A percentile compares a stretch with the other conserved stretches of the same genome.
phyloP scores from a whole-genome alignment of 164 flowering plant genomes.

The Nymphaea colorata region DNA sequence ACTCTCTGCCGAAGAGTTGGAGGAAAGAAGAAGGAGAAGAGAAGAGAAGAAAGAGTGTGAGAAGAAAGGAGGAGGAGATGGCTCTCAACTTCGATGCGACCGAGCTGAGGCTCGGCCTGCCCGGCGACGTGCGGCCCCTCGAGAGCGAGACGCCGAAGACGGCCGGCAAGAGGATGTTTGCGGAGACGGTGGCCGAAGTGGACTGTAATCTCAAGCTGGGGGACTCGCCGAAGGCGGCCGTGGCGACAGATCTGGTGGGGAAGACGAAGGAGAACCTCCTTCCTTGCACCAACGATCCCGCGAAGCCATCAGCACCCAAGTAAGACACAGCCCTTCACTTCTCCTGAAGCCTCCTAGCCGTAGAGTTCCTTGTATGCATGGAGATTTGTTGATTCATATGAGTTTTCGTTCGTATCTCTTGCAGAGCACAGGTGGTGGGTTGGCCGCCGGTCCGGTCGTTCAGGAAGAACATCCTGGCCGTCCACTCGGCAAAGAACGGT shows the following conservation, averaged over 20 bases:
- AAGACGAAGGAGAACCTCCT: conserved; percentile 3
- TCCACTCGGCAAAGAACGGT: conserved; percentile 16
- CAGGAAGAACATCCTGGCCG: conserved; percentile 51
- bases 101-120: conserved; percentile 8
- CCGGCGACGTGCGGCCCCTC: neutral
- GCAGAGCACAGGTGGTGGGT: conserved; percentile 76
- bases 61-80: neutral
- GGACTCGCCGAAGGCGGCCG: conserved; percentile 11
- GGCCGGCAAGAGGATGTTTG: conserved; percentile 43
- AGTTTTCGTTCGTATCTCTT: neutral
- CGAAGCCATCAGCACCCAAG: conserved; percentile 12
- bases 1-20: neutral
- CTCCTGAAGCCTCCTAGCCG: too few species aligned
- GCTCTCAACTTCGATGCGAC: conserved; percentile 9
- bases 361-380: too few species aligned
- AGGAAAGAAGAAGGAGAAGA: neutral
- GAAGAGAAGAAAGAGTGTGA: neutral
- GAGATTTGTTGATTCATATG: too few species aligned
- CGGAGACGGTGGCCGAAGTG: conserved; percentile 47
- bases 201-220: conserved; percentile 36
- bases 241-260: conserved; percentile 1
- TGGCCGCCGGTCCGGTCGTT: conserved; percentile 84
- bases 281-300: conserved; percentile 6
- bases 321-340: neutral
- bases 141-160: conserved; percentile 11